Conservation (phyloP, 352 stramenopile genomes). For the Phytopythium ostracodes region DNA sequence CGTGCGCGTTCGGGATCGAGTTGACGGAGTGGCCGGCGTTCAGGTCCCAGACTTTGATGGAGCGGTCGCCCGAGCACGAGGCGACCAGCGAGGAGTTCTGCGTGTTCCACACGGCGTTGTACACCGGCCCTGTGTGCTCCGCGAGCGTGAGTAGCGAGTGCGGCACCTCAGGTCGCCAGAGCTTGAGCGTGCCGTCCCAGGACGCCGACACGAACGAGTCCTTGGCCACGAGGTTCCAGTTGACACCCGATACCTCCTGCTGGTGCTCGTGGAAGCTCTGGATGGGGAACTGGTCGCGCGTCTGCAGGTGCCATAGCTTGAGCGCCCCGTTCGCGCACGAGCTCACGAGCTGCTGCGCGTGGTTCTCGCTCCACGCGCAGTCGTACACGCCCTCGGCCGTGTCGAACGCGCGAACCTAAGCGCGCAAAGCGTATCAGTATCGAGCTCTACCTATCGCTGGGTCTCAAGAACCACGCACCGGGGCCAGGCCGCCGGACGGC, state of each 20-base stretch:
- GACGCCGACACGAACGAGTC: conserved; percentile 83
- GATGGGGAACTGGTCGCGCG: conserved; percentile 85
- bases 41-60: conserved; percentile 81
- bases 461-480: conserved; percentile 26
- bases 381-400: conserved; percentile 89
- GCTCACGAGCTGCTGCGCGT: conserved; percentile 84
- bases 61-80: conserved; percentile 75
- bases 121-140: conserved; percentile 76
- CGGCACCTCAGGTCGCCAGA: conserved; percentile 76
- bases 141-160: conserved; percentile 71
- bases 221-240: conserved; percentile 90
- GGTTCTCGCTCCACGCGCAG: conserved; percentile 87
- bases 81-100: conserved; percentile 62
- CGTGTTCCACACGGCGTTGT: conserved; percentile 86
- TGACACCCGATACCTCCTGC: conserved; percentile 84
- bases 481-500: conserved; percentile 51
- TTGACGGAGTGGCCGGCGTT: conserved; percentile 42
- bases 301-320: conserved; percentile 90
- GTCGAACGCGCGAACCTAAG: conserved; percentile 82
- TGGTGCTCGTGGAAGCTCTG: conserved; percentile 85
- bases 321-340: conserved; percentile 83
- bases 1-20: conserved; percentile 63
- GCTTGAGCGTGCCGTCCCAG: conserved; percentile 85
- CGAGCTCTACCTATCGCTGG: background rate
- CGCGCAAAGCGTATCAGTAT: background rate